Percentiles rank a stretch among this genome's conserved stretches.
These are phyloP conservation scores for Rhododendron ferrugineum DNA, from an alignment of 148 eudicot species.

Conservation along the genomic window DNA sequence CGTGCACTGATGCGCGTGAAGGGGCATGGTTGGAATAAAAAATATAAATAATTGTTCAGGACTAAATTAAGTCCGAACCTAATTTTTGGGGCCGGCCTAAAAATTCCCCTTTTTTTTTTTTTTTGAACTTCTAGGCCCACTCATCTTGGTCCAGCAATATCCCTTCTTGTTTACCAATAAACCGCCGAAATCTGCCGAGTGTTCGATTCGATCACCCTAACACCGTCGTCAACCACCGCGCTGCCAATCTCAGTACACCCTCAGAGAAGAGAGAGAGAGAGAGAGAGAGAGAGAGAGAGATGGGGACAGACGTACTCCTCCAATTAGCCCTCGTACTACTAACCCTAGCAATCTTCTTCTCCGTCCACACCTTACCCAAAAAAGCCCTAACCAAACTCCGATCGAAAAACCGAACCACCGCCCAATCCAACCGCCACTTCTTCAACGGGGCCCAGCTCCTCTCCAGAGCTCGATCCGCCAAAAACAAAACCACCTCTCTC, in stretches of 20 bases:
- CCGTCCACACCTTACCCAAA: constrained; percentile 45
- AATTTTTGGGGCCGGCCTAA: too few species aligned
- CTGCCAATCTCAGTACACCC: neutral
- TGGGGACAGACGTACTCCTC: constrained; percentile 31
- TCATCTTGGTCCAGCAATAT: neutral
- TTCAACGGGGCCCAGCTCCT: constrained; percentile 67
- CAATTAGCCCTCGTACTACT: constrained; percentile 42
- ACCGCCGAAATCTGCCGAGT: neutral
- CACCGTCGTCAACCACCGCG: neutral
- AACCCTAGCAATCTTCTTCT: constrained; percentile 50
- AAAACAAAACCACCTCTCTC: constrained; percentile 37
- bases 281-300: constrained; percentile 6
- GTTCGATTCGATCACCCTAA: neutral
- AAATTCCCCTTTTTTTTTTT: too few species aligned
- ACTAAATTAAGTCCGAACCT: too few species aligned
- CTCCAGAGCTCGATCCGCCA: constrained; percentile 51
- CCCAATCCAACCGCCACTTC: constrained; percentile 73
- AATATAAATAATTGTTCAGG: too few species aligned
- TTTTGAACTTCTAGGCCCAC: neutral
- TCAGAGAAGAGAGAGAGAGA: neutral
- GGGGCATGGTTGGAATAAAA: too few species aligned
- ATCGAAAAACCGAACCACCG: constrained; percentile 35
- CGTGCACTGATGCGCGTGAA: too few species aligned
- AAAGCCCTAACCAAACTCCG: constrained; percentile 62
- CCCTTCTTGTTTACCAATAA: neutral